Base-by-base conservation (phyloP, 495 filamentous ascomycete genomes). In the Ascodesmis nigricans region DNA sequence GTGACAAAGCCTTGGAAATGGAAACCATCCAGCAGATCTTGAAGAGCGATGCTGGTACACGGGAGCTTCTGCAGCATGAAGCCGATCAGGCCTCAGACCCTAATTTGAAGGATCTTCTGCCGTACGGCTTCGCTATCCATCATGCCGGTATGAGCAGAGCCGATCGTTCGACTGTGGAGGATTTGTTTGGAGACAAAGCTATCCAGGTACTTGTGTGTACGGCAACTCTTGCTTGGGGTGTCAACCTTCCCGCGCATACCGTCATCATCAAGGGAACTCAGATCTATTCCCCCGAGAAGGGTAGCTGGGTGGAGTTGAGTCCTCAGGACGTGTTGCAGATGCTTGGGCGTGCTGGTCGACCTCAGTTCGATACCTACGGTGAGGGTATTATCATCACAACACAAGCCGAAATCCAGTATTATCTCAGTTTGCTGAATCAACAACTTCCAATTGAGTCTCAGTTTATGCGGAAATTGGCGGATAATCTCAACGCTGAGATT, bases 351-450 rank as follows among this genome's bases (percentile, higher is more conserved):
- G 87, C 87, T 27, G 87, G 87, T 51, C 71, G 87, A 35, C 87
- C 87, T 5, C 87, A 99, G 45, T 99, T 80, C 47, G 87, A 99
- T 54, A 93, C 82, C 0, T 95, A 87, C 47, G 87, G 87, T 47
- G 87, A 95, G 45, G 87, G 87, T 53, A 92, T 95, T 50, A 95
- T 99, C 52, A 95, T 99, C 46, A 99, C 87, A 0, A 81, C 78
- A 1, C 84, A 95, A 49, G 59, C 64, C 10, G 87, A 99, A 56
- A 78, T 95, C 49, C 81, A 91, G 39, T 99, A 93, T 54, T 99
- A 95, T 38, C 67, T 95, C 7, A 92, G 83, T 1, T 64, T 99
- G 21, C 64, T 99, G 46, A 99, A 95, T 49, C 82, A 92, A 58
- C 87, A 99, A 56, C 57, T 99, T 27, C 90, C 87, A 1, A 99